Percentiles rank a stretch among this genome's conserved stretches.
phyloP scores from a whole-genome alignment of 1,139 yeast species.

The Suhomyces kunorum region DNA sequence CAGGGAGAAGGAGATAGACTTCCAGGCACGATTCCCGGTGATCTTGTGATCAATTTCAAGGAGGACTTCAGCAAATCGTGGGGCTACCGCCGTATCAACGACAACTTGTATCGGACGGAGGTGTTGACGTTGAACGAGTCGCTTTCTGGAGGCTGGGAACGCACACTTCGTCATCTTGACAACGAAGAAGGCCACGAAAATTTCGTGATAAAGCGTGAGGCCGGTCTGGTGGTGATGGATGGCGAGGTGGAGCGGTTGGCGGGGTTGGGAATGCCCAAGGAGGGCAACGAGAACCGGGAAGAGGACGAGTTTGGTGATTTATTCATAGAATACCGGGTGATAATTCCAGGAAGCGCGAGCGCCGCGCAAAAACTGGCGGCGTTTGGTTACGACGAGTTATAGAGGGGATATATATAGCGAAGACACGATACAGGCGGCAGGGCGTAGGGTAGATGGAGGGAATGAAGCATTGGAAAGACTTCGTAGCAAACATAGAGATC shows the following conservation, averaged over 20 bases:
- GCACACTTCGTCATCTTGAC: conserved; percentile 68
- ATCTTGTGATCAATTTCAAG: conserved; percentile 58
- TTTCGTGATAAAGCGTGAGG: conserved; percentile 48
- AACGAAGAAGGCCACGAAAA: conserved; percentile 42
- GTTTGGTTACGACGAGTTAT: conserved; percentile 20
- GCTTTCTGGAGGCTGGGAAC: conserved; percentile 72
- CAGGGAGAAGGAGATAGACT: conserved; percentile 81
- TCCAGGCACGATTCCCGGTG: conserved; percentile 84
- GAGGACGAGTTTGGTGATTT: conserved; percentile 72
- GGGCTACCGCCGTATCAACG: conserved; percentile 84
- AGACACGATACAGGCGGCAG: neutral
- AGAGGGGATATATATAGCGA: conserved; percentile 2
- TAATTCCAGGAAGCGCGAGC: conserved; percentile 44
- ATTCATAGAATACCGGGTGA: conserved; percentile 66
- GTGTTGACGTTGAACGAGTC: conserved; percentile 74
- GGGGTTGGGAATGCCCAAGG: conserved; percentile 84
- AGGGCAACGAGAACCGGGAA: conserved; percentile 30
- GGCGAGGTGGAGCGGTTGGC: conserved; percentile 71
- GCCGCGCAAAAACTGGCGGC: neutral
- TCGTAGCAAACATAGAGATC: neutral
- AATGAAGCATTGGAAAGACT: too few relatives aligned
- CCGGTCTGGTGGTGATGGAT: conserved; percentile 54
- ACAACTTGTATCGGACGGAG: conserved; percentile 79
- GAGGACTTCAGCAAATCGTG: conserved; percentile 59
- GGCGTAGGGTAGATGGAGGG: neutral